phyloP scores from a whole-genome alignment of 768 basidiomycete genomes.

The Pleurotus tuoliensis region DNA sequence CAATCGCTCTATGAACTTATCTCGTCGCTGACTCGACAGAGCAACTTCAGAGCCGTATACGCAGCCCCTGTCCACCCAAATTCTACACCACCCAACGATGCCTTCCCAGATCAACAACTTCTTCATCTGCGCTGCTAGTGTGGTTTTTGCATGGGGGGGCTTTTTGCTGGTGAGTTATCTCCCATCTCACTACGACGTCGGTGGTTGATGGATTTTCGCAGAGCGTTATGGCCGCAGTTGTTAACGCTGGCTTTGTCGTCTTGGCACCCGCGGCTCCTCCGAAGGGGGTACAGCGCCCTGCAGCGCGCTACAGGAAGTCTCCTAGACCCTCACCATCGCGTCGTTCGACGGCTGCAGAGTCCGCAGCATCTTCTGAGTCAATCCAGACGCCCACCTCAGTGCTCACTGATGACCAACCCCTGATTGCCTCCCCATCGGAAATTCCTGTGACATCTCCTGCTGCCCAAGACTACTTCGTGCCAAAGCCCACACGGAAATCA shows the following conservation, averaged over 20 bases:
- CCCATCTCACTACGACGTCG: neutral
- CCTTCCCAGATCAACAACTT: neutral
- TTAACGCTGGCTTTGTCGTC: neutral
- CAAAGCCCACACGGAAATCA: neutral
- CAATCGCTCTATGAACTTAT: too few species aligned
- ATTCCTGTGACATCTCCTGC: neutral
- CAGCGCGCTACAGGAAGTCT: neutral
- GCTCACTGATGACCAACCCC: neutral
- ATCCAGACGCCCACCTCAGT: neutral
- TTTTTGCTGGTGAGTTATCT: neutral
- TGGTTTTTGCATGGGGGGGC: neutral
- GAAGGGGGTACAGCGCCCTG: neutral
- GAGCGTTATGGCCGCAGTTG: conserved; percentile 1
- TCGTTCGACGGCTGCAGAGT: neutral
- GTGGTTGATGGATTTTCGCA: neutral
- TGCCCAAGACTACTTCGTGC: neutral
- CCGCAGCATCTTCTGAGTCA: neutral
- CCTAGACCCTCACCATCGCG: neutral
- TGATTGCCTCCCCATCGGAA: conserved; percentile 3
- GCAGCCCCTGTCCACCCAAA: neutral
- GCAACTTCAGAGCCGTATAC: neutral
- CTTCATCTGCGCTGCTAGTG: neutral
- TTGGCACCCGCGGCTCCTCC: neutral
- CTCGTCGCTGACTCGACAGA: too few species aligned
- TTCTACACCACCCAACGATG: neutral